Percentiles rank a stretch among this genome's conserved stretches.
phyloP scores from a whole-genome alignment of 202 grass and related monocot species.

The Setaria viridis region DNA sequence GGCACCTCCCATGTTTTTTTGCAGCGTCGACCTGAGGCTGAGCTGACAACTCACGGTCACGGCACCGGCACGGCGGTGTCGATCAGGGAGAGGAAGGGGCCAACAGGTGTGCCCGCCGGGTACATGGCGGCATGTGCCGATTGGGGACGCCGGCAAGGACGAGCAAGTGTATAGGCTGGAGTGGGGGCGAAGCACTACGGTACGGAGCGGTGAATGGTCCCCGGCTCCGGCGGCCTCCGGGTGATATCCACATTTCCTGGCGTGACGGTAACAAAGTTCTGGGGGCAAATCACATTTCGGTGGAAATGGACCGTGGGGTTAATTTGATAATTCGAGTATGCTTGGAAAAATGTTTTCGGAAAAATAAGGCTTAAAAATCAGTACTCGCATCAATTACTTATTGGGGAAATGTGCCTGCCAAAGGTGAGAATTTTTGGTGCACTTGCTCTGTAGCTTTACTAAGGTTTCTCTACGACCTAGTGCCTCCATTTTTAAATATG shows the following conservation, averaged over 20 bases:
- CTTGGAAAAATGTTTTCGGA: too few species aligned
- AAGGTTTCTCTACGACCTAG: too few species aligned
- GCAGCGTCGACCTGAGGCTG: not conserved
- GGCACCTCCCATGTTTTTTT: not conserved
- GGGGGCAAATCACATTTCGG: not conserved
- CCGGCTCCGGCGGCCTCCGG: not conserved
- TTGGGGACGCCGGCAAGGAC: conserved; percentile 17
- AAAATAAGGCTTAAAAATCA: too few species aligned
- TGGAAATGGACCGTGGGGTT: too few species aligned
- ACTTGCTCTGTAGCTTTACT: too few species aligned
- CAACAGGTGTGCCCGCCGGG: not conserved
- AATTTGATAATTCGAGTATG: too few species aligned
- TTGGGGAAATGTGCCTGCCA: too few species aligned
- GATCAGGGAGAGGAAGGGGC: not conserved
- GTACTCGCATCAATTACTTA: too few species aligned
- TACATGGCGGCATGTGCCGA: conserved; percentile 22
- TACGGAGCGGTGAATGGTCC: not conserved
- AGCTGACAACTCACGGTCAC: not conserved
- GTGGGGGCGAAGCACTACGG: not conserved
- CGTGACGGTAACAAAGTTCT: not conserved
- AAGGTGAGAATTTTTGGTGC: too few species aligned
- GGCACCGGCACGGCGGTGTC: not conserved
- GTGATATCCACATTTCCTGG: not conserved
- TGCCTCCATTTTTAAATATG: too few species aligned
- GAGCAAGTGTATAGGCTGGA: not conserved